Base-by-base conservation (phyloP, 345 rosid genomes). In the Euclidium syriacum region DNA sequence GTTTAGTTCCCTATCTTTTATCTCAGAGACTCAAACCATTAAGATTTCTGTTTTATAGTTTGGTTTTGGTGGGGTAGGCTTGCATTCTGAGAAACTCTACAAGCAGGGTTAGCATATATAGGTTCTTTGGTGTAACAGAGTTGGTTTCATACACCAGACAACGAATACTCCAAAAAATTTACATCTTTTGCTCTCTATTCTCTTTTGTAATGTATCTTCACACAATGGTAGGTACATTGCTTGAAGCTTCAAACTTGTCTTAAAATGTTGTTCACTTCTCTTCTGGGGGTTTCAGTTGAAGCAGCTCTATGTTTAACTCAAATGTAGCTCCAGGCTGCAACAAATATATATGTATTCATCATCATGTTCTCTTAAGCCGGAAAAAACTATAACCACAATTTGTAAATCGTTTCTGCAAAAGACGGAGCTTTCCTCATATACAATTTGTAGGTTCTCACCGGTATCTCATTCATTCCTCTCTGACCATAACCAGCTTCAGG, bases 391-490 rank as follows among this genome's bases (percentile, higher is more conserved):
- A 10, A 26, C 63, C 27, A 29, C 11, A 48, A n/a, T 38, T 61
- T 39, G 23, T 22, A 19, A n/a, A 4, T 4, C 17, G 23, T 49
- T 58, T 29, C 40, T 22, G 30, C 43, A 14, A 52, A 53, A 27
- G 10, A 69, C 48, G 24, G 49, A 35, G 67, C 73, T 68, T 67
- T 67, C 72, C 73, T 68, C 73, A 43, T 58, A 18, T 52, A 59
- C 67, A 68, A 24, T 52, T 68, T 62, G 68, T 62, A 70, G 41
- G 53, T 71, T 64, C 75, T 71, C 85, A 91, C 92, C 59, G 94
- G 95, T 64, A 92, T 92, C 79, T 92, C 96, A 35, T 85, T 83
- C 95, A 88, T 82, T 77, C 96, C 96, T 74, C 40, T 88, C 54
- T 80, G 49, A 30, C 95, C 92, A 68, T 88, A 91, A 41, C 95